Evolutionary conservation across 2,329 filamentous ascomycete species (phyloP).

Genomic region (Phaeosphaeriaceae sp.): DNA sequence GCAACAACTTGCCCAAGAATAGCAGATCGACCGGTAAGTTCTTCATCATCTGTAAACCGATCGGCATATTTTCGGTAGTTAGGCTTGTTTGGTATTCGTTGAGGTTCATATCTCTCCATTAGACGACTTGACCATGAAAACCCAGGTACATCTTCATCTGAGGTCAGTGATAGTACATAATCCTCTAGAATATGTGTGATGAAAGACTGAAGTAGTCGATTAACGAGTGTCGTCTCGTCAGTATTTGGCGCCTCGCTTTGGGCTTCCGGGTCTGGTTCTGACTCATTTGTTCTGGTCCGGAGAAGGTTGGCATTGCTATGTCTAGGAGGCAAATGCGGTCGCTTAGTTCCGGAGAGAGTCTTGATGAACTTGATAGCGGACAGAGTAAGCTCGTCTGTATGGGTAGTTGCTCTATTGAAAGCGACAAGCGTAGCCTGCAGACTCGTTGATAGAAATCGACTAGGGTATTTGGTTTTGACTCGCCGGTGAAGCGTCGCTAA

Average conservation of each 20-base stretch:
- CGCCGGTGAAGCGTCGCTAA: slow-evolving; percentile 74
- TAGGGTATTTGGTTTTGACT: slow-evolving; percentile 78
- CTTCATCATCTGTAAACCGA: slow-evolving; percentile 68
- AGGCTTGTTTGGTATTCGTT: slow-evolving; percentile 62
- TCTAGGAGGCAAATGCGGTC: slow-evolving; percentile 68
- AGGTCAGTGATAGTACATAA: slow-evolving; percentile 65
- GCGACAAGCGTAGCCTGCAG: slow-evolving; percentile 72
- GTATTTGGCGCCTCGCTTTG: slow-evolving; percentile 53
- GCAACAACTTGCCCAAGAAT: slow-evolving; percentile 76
- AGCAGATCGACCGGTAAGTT: slow-evolving; percentile 66
- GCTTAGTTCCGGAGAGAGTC: slow-evolving; percentile 69
- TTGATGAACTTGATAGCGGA: slow-evolving; percentile 74
- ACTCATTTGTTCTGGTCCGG: slow-evolving; percentile 42
- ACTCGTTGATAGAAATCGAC: slow-evolving; percentile 78
- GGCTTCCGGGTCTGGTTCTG: slow-evolving; percentile 62
- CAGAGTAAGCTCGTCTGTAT: slow-evolving; percentile 69
- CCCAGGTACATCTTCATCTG: slow-evolving; percentile 55
- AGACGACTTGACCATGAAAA: slow-evolving; percentile 62
- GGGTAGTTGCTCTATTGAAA: slow-evolving; percentile 64
- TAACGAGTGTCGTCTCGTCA: slow-evolving; percentile 67
- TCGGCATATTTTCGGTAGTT: slow-evolving; percentile 67
- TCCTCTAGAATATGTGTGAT: slow-evolving; percentile 78
- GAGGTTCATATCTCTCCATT: slow-evolving; percentile 71
- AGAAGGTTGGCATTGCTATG: slow-evolving; percentile 58
- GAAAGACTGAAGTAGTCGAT: slow-evolving; percentile 74